Base-by-base conservation (phyloP, 2,329 filamentous ascomycete species). In the Cercospora sesami region DNA sequence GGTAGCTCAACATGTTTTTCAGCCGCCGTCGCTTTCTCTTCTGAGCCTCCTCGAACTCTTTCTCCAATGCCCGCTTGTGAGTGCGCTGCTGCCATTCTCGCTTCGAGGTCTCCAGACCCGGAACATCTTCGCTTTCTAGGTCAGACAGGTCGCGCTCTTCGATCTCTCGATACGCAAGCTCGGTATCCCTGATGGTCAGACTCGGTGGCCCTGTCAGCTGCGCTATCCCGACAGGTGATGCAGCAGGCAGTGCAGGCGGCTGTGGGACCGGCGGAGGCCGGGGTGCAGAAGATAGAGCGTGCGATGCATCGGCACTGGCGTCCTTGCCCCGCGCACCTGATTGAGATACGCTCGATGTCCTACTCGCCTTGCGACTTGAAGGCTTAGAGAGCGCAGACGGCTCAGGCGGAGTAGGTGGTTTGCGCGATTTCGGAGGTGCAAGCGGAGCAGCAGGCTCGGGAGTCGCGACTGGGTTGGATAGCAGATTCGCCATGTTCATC, bases 401-500 rank as follows among this genome's bases (percentile, higher is more conserved):
- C 6, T 60, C 59, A 53, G 58, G 36, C 12, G 63, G 62, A n/a
- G 62, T 58, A 12, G 66, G 63, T 23, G 66, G 48, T 55, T 68
- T 68, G 33, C 59, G 63, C 14, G 42, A 30, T 16, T 57, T 64
- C 5, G 63, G 66, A 28, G 53, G 55, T 59, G 51, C 36, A 45
- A 64, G 62, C 6, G 66, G 62, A 45, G 36, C 51, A 21, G 65
- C 60, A 42, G 69, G 66, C 33, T 63, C 63, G n/a, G 66, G 68
- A 28, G 66, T 36, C 55, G 65, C 39, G 55, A 66, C 59, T 42
- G 70, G 63, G 73, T 88, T 93, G 4, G 93, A 94, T 53, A 98
- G 89, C 68, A 98, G 96, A 78, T 94, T 97, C 72, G 93, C 95
- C 77, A 98, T 95, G 5, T 94, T 95, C 94, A 97, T 97, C 63